Evolutionary conservation across 1,284 basidiomycete genomes (phyloP).

Genomic region (Cerioporus squamosus): DNA sequence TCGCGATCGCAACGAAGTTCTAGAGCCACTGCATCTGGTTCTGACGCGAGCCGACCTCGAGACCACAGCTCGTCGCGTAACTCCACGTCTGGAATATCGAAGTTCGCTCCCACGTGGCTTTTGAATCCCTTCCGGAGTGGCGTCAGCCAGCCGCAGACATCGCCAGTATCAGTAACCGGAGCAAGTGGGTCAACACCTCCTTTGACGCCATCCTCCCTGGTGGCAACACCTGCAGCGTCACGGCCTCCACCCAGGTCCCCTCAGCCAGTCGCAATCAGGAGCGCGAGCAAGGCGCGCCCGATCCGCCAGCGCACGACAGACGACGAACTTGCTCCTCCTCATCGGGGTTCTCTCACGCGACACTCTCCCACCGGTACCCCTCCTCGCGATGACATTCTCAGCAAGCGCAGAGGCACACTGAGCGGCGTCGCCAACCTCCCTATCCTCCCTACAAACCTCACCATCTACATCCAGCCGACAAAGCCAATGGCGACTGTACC

Average conservation of each 20-base stretch:
- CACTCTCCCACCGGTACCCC: constrained; percentile 70
- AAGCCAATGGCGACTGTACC: constrained; percentile 59
- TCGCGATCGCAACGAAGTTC: constrained; percentile 37
- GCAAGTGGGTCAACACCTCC: constrained; percentile 30
- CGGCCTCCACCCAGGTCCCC: constrained; percentile 19
- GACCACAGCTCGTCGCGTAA: constrained; percentile 40
- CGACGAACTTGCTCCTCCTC: constrained; percentile 53
- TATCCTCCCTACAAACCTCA: constrained; percentile 51
- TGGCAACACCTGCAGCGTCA: constrained; percentile 4
- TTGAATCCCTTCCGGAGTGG: constrained; percentile 73
- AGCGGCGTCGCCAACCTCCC: constrained; percentile 44
- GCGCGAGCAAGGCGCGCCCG: constrained; percentile 42
- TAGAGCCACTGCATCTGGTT: constrained; percentile 34
- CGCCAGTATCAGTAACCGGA: constrained; percentile 53
- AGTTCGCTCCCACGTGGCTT: constrained; percentile 73
- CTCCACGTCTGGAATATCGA: constrained; percentile 49
- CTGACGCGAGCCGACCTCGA: constrained; percentile 25
- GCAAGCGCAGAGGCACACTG: constrained; percentile 57
- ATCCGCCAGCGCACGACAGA: constrained; percentile 49
- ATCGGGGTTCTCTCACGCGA: constrained; percentile 48
- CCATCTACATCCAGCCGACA: constrained; percentile 66
- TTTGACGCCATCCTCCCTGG: constrained; percentile 8
- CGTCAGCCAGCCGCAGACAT: constrained; percentile 63
- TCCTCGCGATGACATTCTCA: constrained; percentile 63
- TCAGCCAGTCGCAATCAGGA: constrained; percentile 61